phyloP scores from a whole-genome alignment of 768 basidiomycete species.

The Ramaria sp. region DNA sequence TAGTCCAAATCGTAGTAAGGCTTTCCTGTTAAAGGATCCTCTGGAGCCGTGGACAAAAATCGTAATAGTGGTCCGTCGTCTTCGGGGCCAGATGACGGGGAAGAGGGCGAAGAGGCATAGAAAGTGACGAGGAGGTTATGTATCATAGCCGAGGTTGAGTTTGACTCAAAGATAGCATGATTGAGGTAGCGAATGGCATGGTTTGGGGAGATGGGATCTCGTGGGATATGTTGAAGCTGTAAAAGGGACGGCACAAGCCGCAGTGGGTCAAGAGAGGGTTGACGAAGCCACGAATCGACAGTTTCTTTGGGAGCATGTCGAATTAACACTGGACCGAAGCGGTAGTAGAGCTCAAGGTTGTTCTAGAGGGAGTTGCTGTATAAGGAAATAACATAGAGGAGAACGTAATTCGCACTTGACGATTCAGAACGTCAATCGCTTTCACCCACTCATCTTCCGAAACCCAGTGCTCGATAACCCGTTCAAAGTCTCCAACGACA shows the following conservation, averaged over 20 bases:
- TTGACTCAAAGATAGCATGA: slow-evolving; percentile 71
- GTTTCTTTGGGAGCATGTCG: slow-evolving; percentile 80
- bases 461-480: slow-evolving; percentile 88
- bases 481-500: slow-evolving; percentile 66
- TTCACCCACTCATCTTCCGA: slow-evolving; percentile 87
- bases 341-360: slow-evolving; percentile 85
- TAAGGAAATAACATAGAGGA: background rate
- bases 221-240: slow-evolving; percentile 61
- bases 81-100: slow-evolving; percentile 26
- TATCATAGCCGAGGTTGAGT: slow-evolving; percentile 73
- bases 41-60: slow-evolving; percentile 74
- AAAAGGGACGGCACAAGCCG: slow-evolving; percentile 85
- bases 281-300: slow-evolving; percentile 87
- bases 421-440: slow-evolving; percentile 81
- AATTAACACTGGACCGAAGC: slow-evolving; percentile 81
- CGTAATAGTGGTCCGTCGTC: slow-evolving; percentile 73
- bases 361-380: slow-evolving; percentile 32
- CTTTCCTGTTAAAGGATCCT: slow-evolving; percentile 69
- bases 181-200: slow-evolving; percentile 87
- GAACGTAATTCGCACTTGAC: slow-evolving; percentile 48
- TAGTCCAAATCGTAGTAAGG: slow-evolving; percentile 98
- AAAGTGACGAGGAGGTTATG: slow-evolving; percentile 93
- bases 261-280: slow-evolving; percentile 65
- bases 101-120: slow-evolving; percentile 44
- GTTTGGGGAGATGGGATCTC: slow-evolving; percentile 64